Evolutionary conservation across 83 land plant species (phyloP).

Genomic region (Picea abies): DNA sequence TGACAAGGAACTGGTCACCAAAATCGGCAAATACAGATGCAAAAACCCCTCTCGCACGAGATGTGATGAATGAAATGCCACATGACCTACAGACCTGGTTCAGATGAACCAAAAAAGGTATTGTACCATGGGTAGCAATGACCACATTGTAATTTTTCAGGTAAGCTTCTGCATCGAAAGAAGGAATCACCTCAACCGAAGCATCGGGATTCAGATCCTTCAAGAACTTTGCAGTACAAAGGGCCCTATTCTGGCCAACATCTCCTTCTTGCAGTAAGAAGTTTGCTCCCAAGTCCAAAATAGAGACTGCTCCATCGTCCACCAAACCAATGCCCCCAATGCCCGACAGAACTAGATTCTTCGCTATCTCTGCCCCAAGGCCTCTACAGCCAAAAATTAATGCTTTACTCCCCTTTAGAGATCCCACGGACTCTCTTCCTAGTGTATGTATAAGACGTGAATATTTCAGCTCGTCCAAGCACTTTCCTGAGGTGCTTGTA

Average conservation of each 20-base stretch:
- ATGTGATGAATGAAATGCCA: constrained; percentile 34
- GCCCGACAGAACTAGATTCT: constrained; percentile 47
- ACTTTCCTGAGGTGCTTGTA: constrained; percentile 11
- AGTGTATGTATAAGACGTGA: constrained; percentile 50
- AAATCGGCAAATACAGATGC: constrained; percentile 47
- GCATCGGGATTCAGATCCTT: constrained; percentile 31
- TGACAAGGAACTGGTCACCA: constrained; percentile 38
- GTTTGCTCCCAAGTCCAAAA: constrained; percentile 41
- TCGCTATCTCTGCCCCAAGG: constrained; percentile 58
- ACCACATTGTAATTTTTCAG: constrained; percentile 28
- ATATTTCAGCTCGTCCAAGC: constrained; percentile 43
- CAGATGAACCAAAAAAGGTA: constrained; percentile 34
- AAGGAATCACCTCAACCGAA: constrained; percentile 31
- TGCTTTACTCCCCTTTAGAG: constrained; percentile 29
- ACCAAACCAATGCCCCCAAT: constrained; percentile 42
- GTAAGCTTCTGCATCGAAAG: constrained; percentile 19
- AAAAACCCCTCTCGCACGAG: constrained; percentile 42
- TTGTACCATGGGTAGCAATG: constrained; percentile 32
- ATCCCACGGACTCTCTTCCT: constrained; percentile 37
- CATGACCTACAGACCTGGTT: constrained; percentile 35
- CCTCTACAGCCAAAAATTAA: constrained; percentile 52
- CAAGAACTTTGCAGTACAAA: constrained; percentile 25
- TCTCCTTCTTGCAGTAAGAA: constrained; percentile 44
- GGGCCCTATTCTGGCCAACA: constrained; percentile 46
- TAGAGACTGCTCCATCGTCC: constrained; percentile 38